phyloP scores from a whole-genome alignment of 2,329 filamentous ascomycete genomes.

The Verticillium nonalfalfae region DNA sequence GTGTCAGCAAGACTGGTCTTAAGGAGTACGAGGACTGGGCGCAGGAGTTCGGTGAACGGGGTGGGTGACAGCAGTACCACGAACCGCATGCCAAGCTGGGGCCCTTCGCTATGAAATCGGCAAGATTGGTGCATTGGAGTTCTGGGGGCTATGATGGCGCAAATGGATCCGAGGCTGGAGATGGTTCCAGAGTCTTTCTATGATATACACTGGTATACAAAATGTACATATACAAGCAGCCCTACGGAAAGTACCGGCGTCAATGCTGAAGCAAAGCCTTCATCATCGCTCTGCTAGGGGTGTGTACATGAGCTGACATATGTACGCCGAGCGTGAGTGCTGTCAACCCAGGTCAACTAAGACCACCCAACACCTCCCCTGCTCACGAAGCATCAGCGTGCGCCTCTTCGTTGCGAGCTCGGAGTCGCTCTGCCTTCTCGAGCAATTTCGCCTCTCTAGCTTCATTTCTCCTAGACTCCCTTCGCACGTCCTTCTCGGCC shows the following conservation, averaged over 20 bases:
- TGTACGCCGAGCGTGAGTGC: not conserved
- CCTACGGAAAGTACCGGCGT: not conserved
- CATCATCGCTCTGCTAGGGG: not conserved
- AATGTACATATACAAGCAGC: not conserved
- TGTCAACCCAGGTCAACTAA: not conserved
- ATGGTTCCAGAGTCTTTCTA: not conserved
- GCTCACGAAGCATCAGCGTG: not conserved
- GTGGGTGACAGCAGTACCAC: slow-evolving; percentile 47
- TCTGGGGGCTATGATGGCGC: not conserved
- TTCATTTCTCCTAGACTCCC: slow-evolving; percentile 26
- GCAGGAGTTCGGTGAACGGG: slow-evolving; percentile 83
- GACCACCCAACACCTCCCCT: not conserved
- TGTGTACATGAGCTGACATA: not conserved
- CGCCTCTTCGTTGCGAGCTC: not conserved
- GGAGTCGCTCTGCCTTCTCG: not conserved
- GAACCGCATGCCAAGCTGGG: too few relatives aligned
- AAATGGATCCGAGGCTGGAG: not conserved
- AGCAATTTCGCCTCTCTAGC: not conserved
- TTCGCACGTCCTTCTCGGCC: slow-evolving; percentile 49
- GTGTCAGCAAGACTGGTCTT: slow-evolving; percentile 78
- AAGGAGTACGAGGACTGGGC: slow-evolving; percentile 95
- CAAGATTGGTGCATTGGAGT: too few relatives aligned
- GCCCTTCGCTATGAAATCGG: too few relatives aligned
- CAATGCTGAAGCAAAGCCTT: not conserved
- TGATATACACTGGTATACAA: slow-evolving; percentile 1